These are phyloP conservation scores for Primulina tabacum DNA, from an alignment of 257 asterid species.

Conservation along the genomic window DNA sequence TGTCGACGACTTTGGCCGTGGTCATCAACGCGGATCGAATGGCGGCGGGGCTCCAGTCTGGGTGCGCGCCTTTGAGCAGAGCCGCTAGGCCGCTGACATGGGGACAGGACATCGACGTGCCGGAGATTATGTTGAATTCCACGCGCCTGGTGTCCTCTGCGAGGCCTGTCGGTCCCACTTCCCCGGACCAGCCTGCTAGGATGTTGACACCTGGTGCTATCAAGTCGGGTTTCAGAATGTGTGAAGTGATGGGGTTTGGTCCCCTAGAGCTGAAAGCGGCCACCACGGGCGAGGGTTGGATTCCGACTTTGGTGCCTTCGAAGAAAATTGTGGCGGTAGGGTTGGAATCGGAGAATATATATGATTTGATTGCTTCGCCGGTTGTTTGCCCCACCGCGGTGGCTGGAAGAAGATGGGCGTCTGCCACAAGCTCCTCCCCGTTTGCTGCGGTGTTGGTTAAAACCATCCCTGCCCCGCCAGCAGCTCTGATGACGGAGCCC, in stretches of 20 bases:
- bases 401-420: conserved; percentile 67
- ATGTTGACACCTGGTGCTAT: conserved; percentile 82
- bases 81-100: conserved; percentile 87
- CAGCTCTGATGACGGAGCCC: conserved; percentile 57
- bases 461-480: conserved; percentile 71
- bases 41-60: conserved; percentile 69
- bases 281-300: conserved; percentile 69
- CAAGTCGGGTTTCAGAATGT: conserved; percentile 63
- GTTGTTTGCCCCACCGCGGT: conserved; percentile 51
- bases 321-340: conserved; percentile 52
- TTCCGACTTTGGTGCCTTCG: conserved; percentile 57
- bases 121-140: conserved; percentile 65
- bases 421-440: conserved; percentile 81
- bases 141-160: conserved; percentile 59
- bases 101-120: conserved; percentile 86
- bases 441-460: conserved; percentile 59
- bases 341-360: conserved; percentile 38
- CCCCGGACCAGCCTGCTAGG: conserved; percentile 65
- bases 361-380: conserved; percentile 41
- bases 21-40: conserved; percentile 57
- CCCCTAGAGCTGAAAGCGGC: conserved; percentile 84
- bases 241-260: conserved; percentile 54
- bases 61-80: conserved; percentile 54
- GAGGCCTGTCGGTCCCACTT: conserved; percentile 58
- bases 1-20: conserved; percentile 38